Evolutionary conservation across 2,329 filamentous ascomycete genomes (phyloP).

Genomic region (Pseudopyricularia cyperi): DNA sequence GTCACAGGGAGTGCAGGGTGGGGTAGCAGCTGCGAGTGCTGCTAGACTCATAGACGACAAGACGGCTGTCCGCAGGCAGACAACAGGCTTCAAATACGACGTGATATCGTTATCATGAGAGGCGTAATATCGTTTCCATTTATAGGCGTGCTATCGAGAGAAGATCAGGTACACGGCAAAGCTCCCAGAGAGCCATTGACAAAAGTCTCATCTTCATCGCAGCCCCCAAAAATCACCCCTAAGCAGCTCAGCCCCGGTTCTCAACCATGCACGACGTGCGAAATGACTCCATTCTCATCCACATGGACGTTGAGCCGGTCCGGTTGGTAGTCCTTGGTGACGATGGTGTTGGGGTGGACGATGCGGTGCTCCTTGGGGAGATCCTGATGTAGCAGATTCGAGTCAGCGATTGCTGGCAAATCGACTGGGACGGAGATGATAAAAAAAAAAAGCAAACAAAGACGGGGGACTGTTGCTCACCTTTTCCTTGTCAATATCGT

Average conservation of each 20-base stretch:
- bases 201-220: background rate
- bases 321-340: conserved; percentile 42
- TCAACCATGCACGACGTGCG: conserved; percentile 43
- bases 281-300: conserved; percentile 46
- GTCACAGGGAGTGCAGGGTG: background rate
- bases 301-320: conserved; percentile 46
- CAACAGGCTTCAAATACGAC: too few species aligned
- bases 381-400: conserved; percentile 19
- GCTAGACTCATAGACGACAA: too few species aligned
- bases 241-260: background rate
- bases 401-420: background rate
- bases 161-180: too few species aligned
- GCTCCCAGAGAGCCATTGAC: too few species aligned
- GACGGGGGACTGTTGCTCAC: conserved; percentile 21
- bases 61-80: too few species aligned
- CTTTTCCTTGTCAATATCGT: conserved; percentile 35
- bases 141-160: too few species aligned
- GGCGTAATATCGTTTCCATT: too few species aligned
- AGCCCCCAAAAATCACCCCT: background rate
- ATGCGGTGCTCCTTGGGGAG: conserved; percentile 43
- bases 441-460: background rate
- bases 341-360: conserved; percentile 41
- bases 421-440: too few species aligned
- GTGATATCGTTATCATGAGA: too few species aligned
- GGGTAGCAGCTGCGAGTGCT: background rate